These are phyloP conservation scores for Ogataea nitratoaversa DNA, from an alignment of 805 yeast species.

Conservation along the genomic window DNA sequence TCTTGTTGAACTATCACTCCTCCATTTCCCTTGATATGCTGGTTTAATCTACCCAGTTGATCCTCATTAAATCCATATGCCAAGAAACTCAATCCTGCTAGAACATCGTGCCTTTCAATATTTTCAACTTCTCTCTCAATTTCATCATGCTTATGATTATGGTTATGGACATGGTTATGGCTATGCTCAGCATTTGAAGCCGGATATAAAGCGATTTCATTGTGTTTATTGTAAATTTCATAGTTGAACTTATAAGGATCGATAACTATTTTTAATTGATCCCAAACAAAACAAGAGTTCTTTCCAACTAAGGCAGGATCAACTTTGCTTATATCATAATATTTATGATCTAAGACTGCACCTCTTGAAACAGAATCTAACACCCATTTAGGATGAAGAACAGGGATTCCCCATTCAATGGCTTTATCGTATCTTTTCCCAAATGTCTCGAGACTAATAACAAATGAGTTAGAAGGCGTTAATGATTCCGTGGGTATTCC, in stretches of 20 bases:
- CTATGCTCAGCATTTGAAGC: no score
- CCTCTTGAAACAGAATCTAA: slow-evolving; percentile 42
- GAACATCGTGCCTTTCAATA: slow-evolving; percentile 23
- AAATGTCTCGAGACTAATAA: slow-evolving; percentile 45
- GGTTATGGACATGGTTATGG: no score
- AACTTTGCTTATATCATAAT: slow-evolving; percentile 33
- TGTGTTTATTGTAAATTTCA: slow-evolving; percentile 5
- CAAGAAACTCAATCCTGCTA: slow-evolving; percentile 39
- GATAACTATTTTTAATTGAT: slow-evolving; percentile 8
- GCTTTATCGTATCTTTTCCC: slow-evolving; percentile 55
- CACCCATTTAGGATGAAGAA: slow-evolving; percentile 49
- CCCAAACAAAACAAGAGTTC: slow-evolving; percentile 38
- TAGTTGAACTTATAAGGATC: slow-evolving; percentile 9
- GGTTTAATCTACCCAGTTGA: slow-evolving; percentile 15
- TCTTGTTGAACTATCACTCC: slow-evolving; percentile 18
- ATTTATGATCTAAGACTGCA: slow-evolving; percentile 37
- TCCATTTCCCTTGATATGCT: slow-evolving; percentile 18
- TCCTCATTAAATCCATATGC: slow-evolving; percentile 26
- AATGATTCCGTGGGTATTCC: slow-evolving; percentile 51
- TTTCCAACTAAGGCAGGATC: slow-evolving; percentile 19
- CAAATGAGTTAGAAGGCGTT: slow-evolving; percentile 38
- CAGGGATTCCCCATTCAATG: slow-evolving; percentile 47
- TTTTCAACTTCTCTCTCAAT: neutral
- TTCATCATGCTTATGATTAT: neutral
- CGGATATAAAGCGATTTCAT: neutral